Base-by-base conservation (phyloP, 1,284 basidiomycete species). In the Singerocomus inundabilis region DNA sequence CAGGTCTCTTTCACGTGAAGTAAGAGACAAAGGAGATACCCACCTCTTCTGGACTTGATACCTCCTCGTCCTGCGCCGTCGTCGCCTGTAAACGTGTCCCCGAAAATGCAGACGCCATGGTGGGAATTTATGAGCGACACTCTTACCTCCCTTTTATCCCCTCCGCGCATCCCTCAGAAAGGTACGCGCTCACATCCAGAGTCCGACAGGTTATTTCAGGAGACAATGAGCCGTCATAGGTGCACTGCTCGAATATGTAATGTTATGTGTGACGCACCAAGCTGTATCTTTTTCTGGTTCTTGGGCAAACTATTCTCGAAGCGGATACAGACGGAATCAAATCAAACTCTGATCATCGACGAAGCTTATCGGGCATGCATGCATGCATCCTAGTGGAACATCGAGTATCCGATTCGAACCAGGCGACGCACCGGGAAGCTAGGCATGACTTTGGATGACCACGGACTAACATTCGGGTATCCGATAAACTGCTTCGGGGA, bases 1-100 rank as follows among this genome's bases (percentile, higher is more conserved):
- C 31, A 12, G 30, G 16, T 36, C 21, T 15, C 18, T 13, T 6
- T 12, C 4, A 21, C 29, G n/a, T 4, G 6, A 35, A 29, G 25
- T 29, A 12, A 24, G 16, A 35, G 16, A 39, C 6, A n/a, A 35
- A 2, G 29, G 24, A 16, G 5, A n/a, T 21, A 47, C 16, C 5
- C 9, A 63, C 61, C 49, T 60, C 56, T 44, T 16, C 49, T 54
- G 43, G 56, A 45, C 40, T 57, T 1, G 49, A 43, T 32, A 6
- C 26, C 9, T 5, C 36, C 12, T 30, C 40, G 1, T 46, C 32
- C 15, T 30, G 39, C 16, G 10, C 10, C 9, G 29, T 36, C 16
- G 21, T 30, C 35, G 5, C 39, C 18, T 39, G 39, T 6, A 42
- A 38, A 31, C 1, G 18, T 18, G 37, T 32, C 2, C 30, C n/a